A percentile compares a stretch with the other conserved stretches of the same genome.
phyloP scores from a whole-genome alignment of 805 yeast genomes.

The Yarrowia yakushimensis region DNA sequence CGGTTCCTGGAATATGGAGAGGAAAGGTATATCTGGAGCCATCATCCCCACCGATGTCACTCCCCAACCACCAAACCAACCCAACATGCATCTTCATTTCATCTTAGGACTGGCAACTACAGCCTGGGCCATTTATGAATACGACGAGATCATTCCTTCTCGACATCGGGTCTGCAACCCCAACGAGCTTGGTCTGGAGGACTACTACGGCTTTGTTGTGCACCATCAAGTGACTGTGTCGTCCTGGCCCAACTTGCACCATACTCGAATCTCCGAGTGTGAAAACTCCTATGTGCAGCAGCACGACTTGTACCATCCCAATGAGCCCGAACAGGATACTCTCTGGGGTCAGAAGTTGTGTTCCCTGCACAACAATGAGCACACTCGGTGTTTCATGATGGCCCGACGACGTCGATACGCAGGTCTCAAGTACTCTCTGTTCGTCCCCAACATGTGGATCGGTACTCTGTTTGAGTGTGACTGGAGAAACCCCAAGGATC shows the following conservation, averaged over 20 bases:
- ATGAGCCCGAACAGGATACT: conserved; percentile 16
- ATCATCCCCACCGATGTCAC: background rate
- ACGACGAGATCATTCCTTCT: conserved; percentile 12
- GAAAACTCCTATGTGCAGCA: conserved; percentile 16
- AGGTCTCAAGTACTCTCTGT: conserved; percentile 3
- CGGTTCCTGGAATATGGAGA: background rate
- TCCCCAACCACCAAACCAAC: background rate
- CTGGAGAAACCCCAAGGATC: conserved; percentile 15
- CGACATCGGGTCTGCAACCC: conserved; percentile 28
- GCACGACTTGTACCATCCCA: conserved; percentile 29
- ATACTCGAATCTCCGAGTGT: conserved; percentile 29
- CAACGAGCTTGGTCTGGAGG: conserved; percentile 26
- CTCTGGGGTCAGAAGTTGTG: conserved; percentile 32
- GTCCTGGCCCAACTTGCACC: conserved; percentile 3
- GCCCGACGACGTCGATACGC: conserved; percentile 29
- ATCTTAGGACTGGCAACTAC: background rate
- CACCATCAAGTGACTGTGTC: conserved; percentile 28
- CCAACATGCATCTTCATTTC: background rate
- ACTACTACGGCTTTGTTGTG: conserved; percentile 30
- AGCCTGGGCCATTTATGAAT: background rate
- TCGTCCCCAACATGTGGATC: conserved; percentile 29
- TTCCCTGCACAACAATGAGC: conserved; percentile 16
- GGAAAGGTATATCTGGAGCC: background rate
- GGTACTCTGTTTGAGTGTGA: conserved; percentile 32
- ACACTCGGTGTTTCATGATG: conserved; percentile 28